phyloP scores from a whole-genome alignment of 2,329 filamentous ascomycete genomes.

The Exophiala spinifera region DNA sequence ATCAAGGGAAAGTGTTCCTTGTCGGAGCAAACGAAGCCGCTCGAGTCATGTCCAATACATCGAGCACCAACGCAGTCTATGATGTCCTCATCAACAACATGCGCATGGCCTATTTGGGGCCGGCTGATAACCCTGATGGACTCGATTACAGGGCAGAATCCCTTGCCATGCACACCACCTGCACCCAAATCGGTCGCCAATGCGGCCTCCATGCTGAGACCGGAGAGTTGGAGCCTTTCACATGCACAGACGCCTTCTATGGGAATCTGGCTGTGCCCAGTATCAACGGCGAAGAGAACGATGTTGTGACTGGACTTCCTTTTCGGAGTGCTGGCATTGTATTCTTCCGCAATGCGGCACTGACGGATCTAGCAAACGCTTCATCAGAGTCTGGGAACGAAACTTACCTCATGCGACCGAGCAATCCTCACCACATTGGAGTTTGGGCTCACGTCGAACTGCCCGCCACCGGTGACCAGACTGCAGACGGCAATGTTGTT shows the following conservation, averaged over 20 bases:
- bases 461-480: neutral
- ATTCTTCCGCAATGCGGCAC: neutral
- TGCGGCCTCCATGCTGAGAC: constrained; percentile 17
- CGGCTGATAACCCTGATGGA: neutral
- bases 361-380: neutral
- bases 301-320: neutral
- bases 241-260: constrained; percentile 9
- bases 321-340: neutral
- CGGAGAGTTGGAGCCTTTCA: constrained; percentile 7
- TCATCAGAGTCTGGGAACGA: neutral
- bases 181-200: constrained; percentile 21
- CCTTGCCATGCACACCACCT: constrained; percentile 24
- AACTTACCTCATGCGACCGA: constrained; percentile 2
- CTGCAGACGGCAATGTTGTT: constrained; percentile 4
- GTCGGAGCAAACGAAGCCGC: constrained; percentile 1
- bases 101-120: constrained; percentile 18
- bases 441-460: constrained; percentile 3
- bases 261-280: neutral
- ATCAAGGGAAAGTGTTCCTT: neutral
- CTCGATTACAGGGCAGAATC: constrained; percentile 27
- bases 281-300: neutral
- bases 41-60: constrained; percentile 3
- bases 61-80: constrained; percentile 4
- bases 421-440: constrained; percentile 6
- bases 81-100: constrained; percentile 3